Conservation (phyloP, 2,329 filamentous ascomycete species). For the Ophiostoma perfectum region DNA sequence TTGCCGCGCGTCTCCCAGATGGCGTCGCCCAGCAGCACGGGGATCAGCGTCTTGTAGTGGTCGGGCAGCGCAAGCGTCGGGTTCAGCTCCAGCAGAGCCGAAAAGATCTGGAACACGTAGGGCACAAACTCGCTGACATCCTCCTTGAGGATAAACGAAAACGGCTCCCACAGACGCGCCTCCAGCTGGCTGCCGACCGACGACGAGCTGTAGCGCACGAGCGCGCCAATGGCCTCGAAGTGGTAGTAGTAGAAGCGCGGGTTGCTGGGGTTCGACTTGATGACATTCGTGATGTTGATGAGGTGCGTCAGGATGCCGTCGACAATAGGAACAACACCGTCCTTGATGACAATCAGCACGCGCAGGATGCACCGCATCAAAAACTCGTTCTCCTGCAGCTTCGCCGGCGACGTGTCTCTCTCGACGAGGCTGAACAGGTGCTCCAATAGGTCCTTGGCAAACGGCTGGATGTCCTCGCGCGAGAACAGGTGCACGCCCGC, state of each 20-base stretch:
- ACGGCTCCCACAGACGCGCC: conserved; percentile 73
- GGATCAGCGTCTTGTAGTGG: conserved; percentile 74
- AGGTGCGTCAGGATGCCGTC: conserved; percentile 79
- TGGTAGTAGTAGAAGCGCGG: conserved; percentile 98
- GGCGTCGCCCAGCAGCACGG: conserved; percentile 69
- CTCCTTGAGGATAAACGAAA: conserved; percentile 71
- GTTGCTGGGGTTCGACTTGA: conserved; percentile 93
- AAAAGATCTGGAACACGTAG: conserved; percentile 93
- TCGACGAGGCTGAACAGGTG: conserved; percentile 91
- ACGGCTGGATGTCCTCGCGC: conserved; percentile 68
- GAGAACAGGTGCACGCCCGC: conserved; percentile 73
- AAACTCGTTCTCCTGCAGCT: conserved; percentile 98
- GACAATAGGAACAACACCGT: conserved; percentile 66
- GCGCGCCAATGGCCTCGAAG: conserved; percentile 87
- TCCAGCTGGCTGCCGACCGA: conserved; percentile 70
- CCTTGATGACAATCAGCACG: conserved; percentile 88
- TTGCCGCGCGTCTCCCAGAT: conserved; percentile 93
- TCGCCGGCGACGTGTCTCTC: conserved; percentile 75
- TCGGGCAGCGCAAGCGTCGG: conserved; percentile 70
- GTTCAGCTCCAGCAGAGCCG: conserved; percentile 82
- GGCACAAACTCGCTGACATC: conserved; percentile 89
- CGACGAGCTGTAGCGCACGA: conserved; percentile 66
- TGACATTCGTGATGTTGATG: conserved; percentile 83
- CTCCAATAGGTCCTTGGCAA: conserved; percentile 78
- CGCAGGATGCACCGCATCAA: conserved; percentile 98